Evolutionary conservation across 2,329 filamentous ascomycete species (phyloP).

Genomic region (Pochonia chlamydosporia): DNA sequence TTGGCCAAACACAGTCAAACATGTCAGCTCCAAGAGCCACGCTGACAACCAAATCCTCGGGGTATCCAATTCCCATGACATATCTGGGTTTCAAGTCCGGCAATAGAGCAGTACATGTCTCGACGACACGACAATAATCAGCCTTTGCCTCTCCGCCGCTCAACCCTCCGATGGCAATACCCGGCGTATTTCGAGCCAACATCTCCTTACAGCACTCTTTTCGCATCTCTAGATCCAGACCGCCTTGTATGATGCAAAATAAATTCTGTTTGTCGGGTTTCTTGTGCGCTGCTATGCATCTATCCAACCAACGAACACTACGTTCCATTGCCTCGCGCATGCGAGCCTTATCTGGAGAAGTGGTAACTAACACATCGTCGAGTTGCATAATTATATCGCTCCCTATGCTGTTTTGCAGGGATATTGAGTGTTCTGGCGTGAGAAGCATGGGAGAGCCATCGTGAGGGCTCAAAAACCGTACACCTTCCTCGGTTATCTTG

Average conservation of each 20-base stretch:
- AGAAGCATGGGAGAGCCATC: constrained; percentile 94
- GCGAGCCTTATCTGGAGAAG: constrained; percentile 78
- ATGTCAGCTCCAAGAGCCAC: constrained; percentile 94
- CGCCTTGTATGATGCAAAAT: constrained; percentile 98
- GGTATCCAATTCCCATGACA: constrained; percentile 98
- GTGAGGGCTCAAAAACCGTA: constrained; percentile 92
- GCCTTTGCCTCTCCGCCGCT: constrained; percentile 93
- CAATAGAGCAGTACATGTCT: constrained; percentile 75
- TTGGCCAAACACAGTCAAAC: constrained; percentile 99
- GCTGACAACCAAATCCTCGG: constrained; percentile 90
- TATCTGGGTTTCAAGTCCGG: constrained; percentile 94
- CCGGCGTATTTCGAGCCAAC: constrained; percentile 85
- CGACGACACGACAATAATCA: constrained; percentile 86
- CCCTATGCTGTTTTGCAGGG: constrained; percentile 92
- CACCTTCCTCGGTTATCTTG: constrained; percentile 90
- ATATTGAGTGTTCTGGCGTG: constrained; percentile 95
- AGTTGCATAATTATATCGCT: constrained; percentile 99
- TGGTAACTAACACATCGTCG: constrained; percentile 95
- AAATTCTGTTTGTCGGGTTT: constrained; percentile 82
- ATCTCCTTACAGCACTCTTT: constrained; percentile 79
- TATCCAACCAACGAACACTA: constrained; percentile 90
- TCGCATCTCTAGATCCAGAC: constrained; percentile 81
- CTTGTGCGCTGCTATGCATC: constrained; percentile 85
- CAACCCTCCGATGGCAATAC: constrained; percentile 91
- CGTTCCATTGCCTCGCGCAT: constrained; percentile 95